phyloP scores from a whole-genome alignment of 1,284 basidiomycete species.

The Exobasidium cylindrosporum region DNA sequence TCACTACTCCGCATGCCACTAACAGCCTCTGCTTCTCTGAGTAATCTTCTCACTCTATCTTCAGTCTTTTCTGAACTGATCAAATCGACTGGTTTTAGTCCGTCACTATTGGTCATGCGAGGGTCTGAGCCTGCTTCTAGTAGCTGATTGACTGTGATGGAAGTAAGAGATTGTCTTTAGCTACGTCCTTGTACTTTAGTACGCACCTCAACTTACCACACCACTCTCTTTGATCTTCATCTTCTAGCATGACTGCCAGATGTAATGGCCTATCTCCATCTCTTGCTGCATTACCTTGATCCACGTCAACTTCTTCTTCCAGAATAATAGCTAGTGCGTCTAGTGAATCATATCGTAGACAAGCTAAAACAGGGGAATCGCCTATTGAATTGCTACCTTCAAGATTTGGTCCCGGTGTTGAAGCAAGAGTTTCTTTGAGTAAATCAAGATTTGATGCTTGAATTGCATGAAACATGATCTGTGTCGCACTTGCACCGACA shows the following conservation, averaged over 20 bases:
- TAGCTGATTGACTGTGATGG: constrained; percentile 5
- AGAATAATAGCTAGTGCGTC: neutral
- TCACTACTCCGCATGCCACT: neutral
- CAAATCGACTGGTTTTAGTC: constrained; percentile 8
- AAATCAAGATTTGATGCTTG: neutral
- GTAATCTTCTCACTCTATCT: constrained; percentile 7
- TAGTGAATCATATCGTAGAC: neutral
- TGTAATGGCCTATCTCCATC: constrained; percentile 12
- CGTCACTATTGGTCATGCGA: constrained; percentile 11
- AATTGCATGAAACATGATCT: constrained; percentile 12
- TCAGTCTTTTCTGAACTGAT: neutral
- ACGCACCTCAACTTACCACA: constrained; percentile 6
- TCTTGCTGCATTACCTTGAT: neutral
- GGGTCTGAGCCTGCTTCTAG: constrained; percentile 11
- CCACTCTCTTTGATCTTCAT: constrained; percentile 11
- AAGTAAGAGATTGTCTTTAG: neutral
- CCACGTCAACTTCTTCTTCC: constrained; percentile 13
- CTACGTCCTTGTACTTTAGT: no score
- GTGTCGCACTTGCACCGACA: constrained; percentile 3
- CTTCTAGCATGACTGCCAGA: constrained; percentile 5
- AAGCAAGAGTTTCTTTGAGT: neutral
- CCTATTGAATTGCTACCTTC: constrained; percentile 6
- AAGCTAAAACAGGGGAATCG: constrained; percentile 3
- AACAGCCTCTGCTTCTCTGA: constrained; percentile 7
- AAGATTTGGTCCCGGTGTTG: neutral